Evolutionary conservation across 2,329 filamentous ascomycete species (phyloP), one percentile per base, ranked within the genome.

Genomic region (Sclerotinia glacialis): DNA sequence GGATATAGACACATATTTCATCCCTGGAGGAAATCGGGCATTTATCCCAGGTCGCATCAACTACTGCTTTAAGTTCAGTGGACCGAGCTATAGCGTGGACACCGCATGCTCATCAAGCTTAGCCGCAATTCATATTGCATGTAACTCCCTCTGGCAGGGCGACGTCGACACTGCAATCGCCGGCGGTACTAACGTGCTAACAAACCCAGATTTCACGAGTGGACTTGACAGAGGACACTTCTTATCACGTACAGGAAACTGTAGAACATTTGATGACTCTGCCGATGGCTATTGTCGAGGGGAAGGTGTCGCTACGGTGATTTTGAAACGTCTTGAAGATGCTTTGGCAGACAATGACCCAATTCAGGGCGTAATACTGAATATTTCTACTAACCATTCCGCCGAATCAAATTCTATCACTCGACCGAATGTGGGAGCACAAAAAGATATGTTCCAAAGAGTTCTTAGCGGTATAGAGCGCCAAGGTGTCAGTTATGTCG

Each of bases 231-330:
- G 55, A 49, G 68, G 67, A 7, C 61, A 69, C 34, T 68, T 71
- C 55, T 49, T 69, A 40, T 71, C 69, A 2, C 47, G 40, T 11
- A 69, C 66, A 11, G 72, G 71, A 6, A 50, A 53, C n/a, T 74
- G 66, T 23, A 73, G 81, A 67, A 82, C 83, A 1, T 88, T 86
- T 69, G 86, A 89, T 69, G 73, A 79, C n/a, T 78, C 80, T 1
- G 87, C 86, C 23, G 83, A 86, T 67, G 88, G 88, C 0, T 90
- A 90, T 71, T 86, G 83, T 0, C 80, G 86, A 49, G 87, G 86
- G 1, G 88, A 90, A 71, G 87, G 86, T 0, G 79, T 85, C 37
- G 37, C 37, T 40, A 40, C 37, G 37, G 37, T 40, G 37, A 12
- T 40, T 40, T 16, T 40, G 14, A 40, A 40, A 40, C 37, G 37